Conservation (phyloP, 2,329 filamentous ascomycete species). For the Rutstroemia sp. region DNA sequence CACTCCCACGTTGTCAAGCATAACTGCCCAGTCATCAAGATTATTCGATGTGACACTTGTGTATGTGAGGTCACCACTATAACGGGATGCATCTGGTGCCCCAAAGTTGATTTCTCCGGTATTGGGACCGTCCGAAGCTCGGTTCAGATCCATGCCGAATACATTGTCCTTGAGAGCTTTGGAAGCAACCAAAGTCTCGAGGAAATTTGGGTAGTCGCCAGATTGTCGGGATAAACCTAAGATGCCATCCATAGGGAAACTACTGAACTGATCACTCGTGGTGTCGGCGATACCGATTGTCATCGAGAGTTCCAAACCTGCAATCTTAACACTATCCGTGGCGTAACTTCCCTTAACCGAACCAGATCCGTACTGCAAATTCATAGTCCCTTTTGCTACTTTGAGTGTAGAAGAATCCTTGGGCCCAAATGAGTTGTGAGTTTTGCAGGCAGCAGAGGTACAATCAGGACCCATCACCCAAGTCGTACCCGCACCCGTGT, state of each 20-base stretch:
- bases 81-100: slow-evolving; percentile 57
- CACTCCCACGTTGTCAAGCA: slow-evolving; percentile 57
- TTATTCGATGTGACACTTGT: slow-evolving; percentile 39
- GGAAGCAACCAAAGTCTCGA: slow-evolving; percentile 52
- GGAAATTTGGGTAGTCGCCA: slow-evolving; percentile 52
- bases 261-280: slow-evolving; percentile 66
- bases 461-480: slow-evolving; percentile 78
- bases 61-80: slow-evolving; percentile 62
- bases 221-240: slow-evolving; percentile 65
- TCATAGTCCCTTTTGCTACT: slow-evolving; percentile 46
- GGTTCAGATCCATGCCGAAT: slow-evolving; percentile 64
- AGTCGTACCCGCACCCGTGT: slow-evolving; percentile 63
- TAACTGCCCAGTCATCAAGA: slow-evolving; percentile 64
- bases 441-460: slow-evolving; percentile 54
- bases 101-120: slow-evolving; percentile 77
- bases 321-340: slow-evolving; percentile 60
- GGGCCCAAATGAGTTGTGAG: slow-evolving; percentile 63
- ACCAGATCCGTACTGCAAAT: slow-evolving; percentile 71
- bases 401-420: slow-evolving; percentile 58
- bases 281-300: slow-evolving; percentile 66
- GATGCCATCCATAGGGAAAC: slow-evolving; percentile 84
- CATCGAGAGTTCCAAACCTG: slow-evolving; percentile 54
- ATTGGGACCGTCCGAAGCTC: slow-evolving; percentile 56
- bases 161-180: slow-evolving; percentile 55
- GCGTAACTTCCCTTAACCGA: slow-evolving; percentile 59